Evolutionary conservation across 2,329 filamentous ascomycete species (phyloP).

Genomic region (Tolypocladium paradoxum): DNA sequence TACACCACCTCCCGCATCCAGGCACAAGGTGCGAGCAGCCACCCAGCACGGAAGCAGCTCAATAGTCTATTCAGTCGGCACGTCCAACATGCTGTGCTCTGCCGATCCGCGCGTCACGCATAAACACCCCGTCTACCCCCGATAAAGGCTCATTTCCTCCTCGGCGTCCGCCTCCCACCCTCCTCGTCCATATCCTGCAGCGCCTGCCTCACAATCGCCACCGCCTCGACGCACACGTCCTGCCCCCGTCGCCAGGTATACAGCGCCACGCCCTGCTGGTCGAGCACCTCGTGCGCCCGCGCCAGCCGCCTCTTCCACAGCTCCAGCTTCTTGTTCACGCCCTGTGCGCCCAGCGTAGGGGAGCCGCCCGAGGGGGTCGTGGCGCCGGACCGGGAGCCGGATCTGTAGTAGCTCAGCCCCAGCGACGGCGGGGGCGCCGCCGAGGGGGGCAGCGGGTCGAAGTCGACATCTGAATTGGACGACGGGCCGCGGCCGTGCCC

Average conservation of each 20-base stretch:
- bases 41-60: neutral
- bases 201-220: constrained; percentile 50
- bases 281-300: constrained; percentile 51
- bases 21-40: neutral
- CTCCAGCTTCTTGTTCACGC: constrained; percentile 56
- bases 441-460: constrained; percentile 27
- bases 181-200: constrained; percentile 29
- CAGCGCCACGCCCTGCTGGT: constrained; percentile 54
- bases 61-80: neutral
- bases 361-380: constrained; percentile 22
- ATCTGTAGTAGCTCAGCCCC: constrained; percentile 12
- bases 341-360: constrained; percentile 21
- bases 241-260: constrained; percentile 63
- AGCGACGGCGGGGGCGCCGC: constrained; percentile 9
- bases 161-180: constrained; percentile 1
- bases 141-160: neutral
- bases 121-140: neutral
- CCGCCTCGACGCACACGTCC: constrained; percentile 58
- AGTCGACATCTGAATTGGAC: constrained; percentile 29
- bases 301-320: constrained; percentile 60
- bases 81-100: neutral
- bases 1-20: too few species aligned
- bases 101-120: neutral
- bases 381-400: constrained; percentile 18
- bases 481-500: constrained; percentile 18